These are phyloP conservation scores for Clavispora asparagi DNA, from an alignment of 805 yeast species.

Conservation along the genomic window DNA sequence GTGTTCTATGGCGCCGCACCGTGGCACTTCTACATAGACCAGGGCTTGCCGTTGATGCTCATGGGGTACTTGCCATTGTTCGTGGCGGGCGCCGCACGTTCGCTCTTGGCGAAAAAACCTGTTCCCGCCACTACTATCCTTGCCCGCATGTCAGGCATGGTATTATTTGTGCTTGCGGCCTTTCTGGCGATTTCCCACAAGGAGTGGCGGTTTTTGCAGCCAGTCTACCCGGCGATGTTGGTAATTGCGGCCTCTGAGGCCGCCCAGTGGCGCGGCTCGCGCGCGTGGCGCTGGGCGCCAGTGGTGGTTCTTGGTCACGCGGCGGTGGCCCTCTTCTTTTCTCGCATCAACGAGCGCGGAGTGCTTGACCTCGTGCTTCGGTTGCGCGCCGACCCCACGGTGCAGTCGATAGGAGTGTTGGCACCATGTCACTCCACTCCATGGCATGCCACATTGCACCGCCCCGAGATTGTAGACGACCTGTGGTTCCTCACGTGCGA, in stretches of 20 bases:
- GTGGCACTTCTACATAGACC: constrained; percentile 77
- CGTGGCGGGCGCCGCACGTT: constrained; percentile 14
- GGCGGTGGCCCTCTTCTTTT: constrained; percentile 44
- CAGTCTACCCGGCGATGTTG: constrained; percentile 71
- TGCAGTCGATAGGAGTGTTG: constrained; percentile 65
- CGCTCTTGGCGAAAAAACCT: constrained; percentile 9
- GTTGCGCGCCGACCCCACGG: constrained; percentile 36
- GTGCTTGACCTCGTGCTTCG: constrained; percentile 62
- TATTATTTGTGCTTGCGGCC: constrained; percentile 38
- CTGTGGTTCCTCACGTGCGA: constrained; percentile 86
- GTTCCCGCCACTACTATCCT: constrained; percentile 18
- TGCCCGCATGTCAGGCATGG: neutral
- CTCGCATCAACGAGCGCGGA: constrained; percentile 80
- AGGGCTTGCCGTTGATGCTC: constrained; percentile 75
- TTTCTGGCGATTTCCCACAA: constrained; percentile 77
- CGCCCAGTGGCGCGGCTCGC: neutral
- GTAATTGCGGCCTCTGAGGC: constrained; percentile 36
- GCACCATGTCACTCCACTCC: constrained; percentile 99
- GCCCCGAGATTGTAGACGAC: constrained; percentile 31
- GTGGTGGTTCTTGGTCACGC: constrained; percentile 30
- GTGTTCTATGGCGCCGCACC: constrained; percentile 82
- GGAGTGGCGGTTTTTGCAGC: constrained; percentile 86
- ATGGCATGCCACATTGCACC: constrained; percentile 79
- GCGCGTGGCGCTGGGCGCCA: neutral
- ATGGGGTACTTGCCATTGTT: constrained; percentile 64